Evolutionary conservation across 805 yeast genomes (phyloP).

Genomic region (Saccharomyces eubayanus): DNA sequence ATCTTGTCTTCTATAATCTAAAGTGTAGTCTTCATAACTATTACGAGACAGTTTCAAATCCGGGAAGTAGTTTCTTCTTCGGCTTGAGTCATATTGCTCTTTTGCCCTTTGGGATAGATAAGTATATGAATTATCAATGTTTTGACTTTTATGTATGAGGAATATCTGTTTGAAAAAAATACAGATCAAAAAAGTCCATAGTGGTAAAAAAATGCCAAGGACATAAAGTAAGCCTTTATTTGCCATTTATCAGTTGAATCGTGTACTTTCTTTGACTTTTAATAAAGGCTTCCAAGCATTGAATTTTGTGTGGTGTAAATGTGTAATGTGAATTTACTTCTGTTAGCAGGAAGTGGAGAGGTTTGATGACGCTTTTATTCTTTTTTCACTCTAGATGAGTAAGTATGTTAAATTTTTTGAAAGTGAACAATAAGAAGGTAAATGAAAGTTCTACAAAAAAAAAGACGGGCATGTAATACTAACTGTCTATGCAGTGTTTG

Average conservation of each 20-base stretch:
- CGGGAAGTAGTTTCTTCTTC: slow-evolving; percentile 6
- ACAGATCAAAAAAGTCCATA: not conserved
- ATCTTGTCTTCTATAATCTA: slow-evolving; percentile 1
- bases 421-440: not conserved
- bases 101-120: not conserved
- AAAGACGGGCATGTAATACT: not conserved
- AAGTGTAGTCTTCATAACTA: slow-evolving; percentile 16
- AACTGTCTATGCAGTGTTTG: not conserved
- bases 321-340: not conserved
- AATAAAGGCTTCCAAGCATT: not conserved
- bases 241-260: not conserved
- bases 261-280: not conserved
- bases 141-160: not conserved
- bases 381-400: not conserved
- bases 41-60: slow-evolving; percentile 24
- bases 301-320: not conserved
- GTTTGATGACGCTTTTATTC: not conserved
- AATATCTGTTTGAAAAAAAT: not conserved
- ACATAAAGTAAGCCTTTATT: not conserved
- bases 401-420: not conserved
- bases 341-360: not conserved
- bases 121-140: not conserved
- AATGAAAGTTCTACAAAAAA: not conserved
- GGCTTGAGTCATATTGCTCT: not conserved
- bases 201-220: not conserved